These are phyloP conservation scores for Basidiobolus meristosporus DNA, from an alignment of 371 early-diverging fungal species.

Conservation along the genomic window DNA sequence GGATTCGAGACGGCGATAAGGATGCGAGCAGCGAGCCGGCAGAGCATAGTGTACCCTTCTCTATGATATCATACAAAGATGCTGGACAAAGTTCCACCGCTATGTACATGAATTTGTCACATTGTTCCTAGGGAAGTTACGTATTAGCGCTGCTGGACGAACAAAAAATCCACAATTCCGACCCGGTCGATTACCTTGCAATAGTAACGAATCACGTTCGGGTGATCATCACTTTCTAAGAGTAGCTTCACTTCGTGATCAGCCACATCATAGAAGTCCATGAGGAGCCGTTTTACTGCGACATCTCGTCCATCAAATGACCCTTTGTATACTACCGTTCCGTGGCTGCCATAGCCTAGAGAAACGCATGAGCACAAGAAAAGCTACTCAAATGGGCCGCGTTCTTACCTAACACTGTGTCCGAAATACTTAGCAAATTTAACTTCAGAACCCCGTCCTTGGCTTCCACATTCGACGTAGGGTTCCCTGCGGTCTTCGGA, in stretches of 20 bases:
- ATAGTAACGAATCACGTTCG: slow-evolving; percentile 92
- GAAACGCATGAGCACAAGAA: slow-evolving; percentile 12
- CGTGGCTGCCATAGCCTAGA: slow-evolving; percentile 84
- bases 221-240: slow-evolving; percentile 85
- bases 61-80: slow-evolving; percentile 41
- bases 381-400: slow-evolving; percentile 13
- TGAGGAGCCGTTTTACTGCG: slow-evolving; percentile 82
- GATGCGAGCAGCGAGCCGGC: slow-evolving; percentile 9
- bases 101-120: slow-evolving; percentile 83
- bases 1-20: slow-evolving; percentile 22
- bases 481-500: not conserved
- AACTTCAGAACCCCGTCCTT: not conserved
- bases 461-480: not conserved
- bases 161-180: not conserved
- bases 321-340: slow-evolving; percentile 90
- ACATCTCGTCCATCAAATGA: slow-evolving; percentile 75
- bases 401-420: not conserved
- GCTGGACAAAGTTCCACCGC: slow-evolving; percentile 81
- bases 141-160: not conserved
- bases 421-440: not conserved
- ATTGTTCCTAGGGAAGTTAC: slow-evolving; percentile 34
- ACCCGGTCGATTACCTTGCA: slow-evolving; percentile 19
- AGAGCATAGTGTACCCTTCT: slow-evolving; percentile 11
- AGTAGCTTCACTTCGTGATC: slow-evolving; percentile 80
- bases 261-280: slow-evolving; percentile 88